These are phyloP conservation scores for Talaromyces trachyspermus DNA, from an alignment of 495 filamentous ascomycete genomes.

Conservation along the genomic window DNA sequence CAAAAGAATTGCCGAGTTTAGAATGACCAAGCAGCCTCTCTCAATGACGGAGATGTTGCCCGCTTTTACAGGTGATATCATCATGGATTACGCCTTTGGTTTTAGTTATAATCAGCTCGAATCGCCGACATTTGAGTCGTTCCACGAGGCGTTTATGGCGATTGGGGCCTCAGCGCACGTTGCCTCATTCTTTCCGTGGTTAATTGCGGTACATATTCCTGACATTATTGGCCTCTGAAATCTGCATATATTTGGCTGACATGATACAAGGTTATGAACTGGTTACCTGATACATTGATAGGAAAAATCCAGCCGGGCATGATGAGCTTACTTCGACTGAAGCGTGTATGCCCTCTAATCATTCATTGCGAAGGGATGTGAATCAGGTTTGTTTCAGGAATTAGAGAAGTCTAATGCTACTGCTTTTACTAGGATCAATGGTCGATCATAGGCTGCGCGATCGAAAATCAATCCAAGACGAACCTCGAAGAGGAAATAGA, in stretches of 20 bases:
- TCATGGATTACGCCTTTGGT: constrained; percentile 34
- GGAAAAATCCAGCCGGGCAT: constrained; percentile 3
- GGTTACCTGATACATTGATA: constrained; percentile 2
- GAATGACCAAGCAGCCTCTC: constrained; percentile 12
- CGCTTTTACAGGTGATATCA: constrained; percentile 33
- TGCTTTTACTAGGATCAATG: constrained; percentile 1
- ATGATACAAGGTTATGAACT: background rate
- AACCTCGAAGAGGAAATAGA: background rate
- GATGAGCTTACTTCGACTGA: constrained; percentile 2
- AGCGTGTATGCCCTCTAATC: background rate
- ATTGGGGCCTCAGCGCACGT: constrained; percentile 10
- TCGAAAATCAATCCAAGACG: background rate
- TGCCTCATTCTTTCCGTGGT: constrained; percentile 9
- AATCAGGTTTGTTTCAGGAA: too few relatives aligned
- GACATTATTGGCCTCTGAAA: background rate
- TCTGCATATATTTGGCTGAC: background rate
- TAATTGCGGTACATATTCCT: constrained; percentile 9
- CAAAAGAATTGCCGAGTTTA: constrained; percentile 9
- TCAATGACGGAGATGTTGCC: constrained; percentile 21
- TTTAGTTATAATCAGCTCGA: constrained; percentile 11
- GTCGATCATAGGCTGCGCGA: constrained; percentile 7
- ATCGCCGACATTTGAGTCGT: background rate
- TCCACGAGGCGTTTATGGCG: constrained; percentile 4
- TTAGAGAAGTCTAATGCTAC: background rate
- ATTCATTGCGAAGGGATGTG: background rate